A percentile compares a stretch with the other conserved stretches of the same genome.
These are phyloP conservation scores for Juncus effusus DNA, from an alignment of 176 grass and related monocot species.

Conservation along the genomic window DNA sequence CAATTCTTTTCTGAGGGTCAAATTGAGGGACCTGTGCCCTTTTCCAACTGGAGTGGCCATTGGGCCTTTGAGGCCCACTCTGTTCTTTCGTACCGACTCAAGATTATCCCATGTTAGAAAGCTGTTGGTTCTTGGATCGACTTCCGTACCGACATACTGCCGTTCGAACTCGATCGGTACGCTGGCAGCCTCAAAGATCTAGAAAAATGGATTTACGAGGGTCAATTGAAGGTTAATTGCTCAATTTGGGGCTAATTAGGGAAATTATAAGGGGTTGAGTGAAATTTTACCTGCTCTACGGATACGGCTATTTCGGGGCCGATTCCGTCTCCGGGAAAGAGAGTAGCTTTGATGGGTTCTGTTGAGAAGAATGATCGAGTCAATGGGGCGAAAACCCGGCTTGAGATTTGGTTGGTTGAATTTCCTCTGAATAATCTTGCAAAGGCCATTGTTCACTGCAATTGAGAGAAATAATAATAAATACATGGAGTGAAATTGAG, in stretches of 20 bases:
- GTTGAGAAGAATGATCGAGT: conserved; percentile 21
- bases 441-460: conserved; percentile 32
- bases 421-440: conserved; percentile 23
- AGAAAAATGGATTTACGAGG: conserved; percentile 17
- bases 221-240: not conserved
- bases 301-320: conserved; percentile 92
- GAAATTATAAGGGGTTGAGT: not conserved
- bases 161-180: conserved; percentile 94
- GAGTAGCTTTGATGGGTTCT: conserved; percentile 46
- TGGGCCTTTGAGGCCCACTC: conserved; percentile 93
- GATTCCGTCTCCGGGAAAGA: conserved; percentile 93
- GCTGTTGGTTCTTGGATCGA: conserved; percentile 94
- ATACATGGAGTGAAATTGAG: not conserved
- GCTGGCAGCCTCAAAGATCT: conserved; percentile 81
- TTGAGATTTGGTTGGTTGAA: conserved; percentile 7
- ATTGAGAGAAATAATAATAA: conserved; percentile 5
- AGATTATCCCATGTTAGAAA: conserved; percentile 96
- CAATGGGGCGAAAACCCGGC: conserved; percentile 20
- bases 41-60: conserved; percentile 99
- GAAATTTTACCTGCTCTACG: conserved; percentile 63
- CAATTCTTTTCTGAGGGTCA: conserved; percentile 91
- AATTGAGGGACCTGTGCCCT: conserved; percentile 91
- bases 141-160: conserved; percentile 81
- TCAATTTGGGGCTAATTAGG: not conserved
- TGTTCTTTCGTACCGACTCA: conserved; percentile 80